Evolutionary conservation across 148 eudicot genomes (phyloP), one percentile per base, ranked within the genome.

Genomic region (Amaranthus cruentus): DNA sequence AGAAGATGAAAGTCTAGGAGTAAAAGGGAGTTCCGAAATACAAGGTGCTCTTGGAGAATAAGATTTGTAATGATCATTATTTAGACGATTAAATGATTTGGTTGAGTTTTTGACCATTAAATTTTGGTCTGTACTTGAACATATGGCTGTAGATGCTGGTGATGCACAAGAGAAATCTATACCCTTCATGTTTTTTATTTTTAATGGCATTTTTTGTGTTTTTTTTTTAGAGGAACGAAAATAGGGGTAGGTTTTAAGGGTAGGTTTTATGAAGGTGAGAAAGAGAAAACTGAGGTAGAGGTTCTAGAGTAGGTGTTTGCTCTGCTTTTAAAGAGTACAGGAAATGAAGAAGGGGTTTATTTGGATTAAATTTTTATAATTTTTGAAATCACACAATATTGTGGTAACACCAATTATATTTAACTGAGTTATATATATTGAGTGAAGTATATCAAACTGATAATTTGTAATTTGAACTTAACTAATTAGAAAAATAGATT

Each of bases 61-160:
- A 8, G 60, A 69, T 67, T 77, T 82, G 76, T 75, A 72, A 43
- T 55, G 76, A n/a, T 75, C 68, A 15, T 53, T 56, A 64, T 77
- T 74, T 13, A 75, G 66, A 14, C 81, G 92, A 44, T 77, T 79
- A 3, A 86, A 67, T 3, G 90, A 83, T 60, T 82, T 75, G 7
- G 84, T 73, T 38, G 77, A 84, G 56, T 77, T 84, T 47, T 84
- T 85, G 62, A 84, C 79, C 76, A 84, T 83, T 78, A 85, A 68
- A 10, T 71, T 80, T 46, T 80, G 89, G 65, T 86, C 89, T 71
- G 79, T 83, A 86, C 84, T 90, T 2, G 96, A 87, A 51, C 91
- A 90, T 62, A 92, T 87, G 76, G 98, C 93, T 52, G 98, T 93
- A 62, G 96, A 90, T 47, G 98, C 86, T 43, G 96, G 93, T 5